These are phyloP conservation scores for Grosmannia clavigera DNA, from an alignment of 2,329 filamentous ascomycete species.

Conservation along the genomic window DNA sequence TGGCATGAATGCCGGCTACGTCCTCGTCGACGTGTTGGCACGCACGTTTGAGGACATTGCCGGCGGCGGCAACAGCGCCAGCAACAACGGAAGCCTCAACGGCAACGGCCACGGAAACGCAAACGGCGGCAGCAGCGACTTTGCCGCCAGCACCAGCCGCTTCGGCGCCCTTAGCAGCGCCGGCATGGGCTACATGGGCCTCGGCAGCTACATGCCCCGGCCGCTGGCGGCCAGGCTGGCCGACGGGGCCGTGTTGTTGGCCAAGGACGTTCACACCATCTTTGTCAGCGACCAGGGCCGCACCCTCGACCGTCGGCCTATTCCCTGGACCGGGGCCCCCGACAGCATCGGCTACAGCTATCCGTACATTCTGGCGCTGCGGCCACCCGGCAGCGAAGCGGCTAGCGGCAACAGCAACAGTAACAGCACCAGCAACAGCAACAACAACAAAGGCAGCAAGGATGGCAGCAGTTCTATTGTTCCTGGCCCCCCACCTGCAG, in stretches of 20 bases:
- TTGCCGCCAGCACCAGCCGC: conserved; percentile 55
- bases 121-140: conserved; percentile 41
- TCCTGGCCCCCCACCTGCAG: conserved; percentile 49
- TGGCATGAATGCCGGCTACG: conserved; percentile 84
- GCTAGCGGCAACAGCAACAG: conserved; percentile 21
- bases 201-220: conserved; percentile 82
- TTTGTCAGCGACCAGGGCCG: conserved; percentile 82
- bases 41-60: conserved; percentile 61
- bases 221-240: conserved; percentile 73
- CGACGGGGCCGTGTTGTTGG: conserved; percentile 77
- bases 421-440: conserved; percentile 23
- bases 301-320: conserved; percentile 62
- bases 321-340: conserved; percentile 83
- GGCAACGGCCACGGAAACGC: not conserved
- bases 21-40: conserved; percentile 73
- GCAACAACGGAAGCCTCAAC: conserved; percentile 46
- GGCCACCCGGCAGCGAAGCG: conserved; percentile 23
- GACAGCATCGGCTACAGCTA: conserved; percentile 94
- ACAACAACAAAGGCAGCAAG: conserved; percentile 22
- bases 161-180: conserved; percentile 75
- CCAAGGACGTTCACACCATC: conserved; percentile 92
- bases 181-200: conserved; percentile 90
- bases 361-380: conserved; percentile 81
- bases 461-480: not conserved
- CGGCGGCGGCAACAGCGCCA: conserved; percentile 62